Evolutionary conservation across 2,329 filamentous ascomycete species (phyloP).

Genomic region (Fusarium miscanthi): DNA sequence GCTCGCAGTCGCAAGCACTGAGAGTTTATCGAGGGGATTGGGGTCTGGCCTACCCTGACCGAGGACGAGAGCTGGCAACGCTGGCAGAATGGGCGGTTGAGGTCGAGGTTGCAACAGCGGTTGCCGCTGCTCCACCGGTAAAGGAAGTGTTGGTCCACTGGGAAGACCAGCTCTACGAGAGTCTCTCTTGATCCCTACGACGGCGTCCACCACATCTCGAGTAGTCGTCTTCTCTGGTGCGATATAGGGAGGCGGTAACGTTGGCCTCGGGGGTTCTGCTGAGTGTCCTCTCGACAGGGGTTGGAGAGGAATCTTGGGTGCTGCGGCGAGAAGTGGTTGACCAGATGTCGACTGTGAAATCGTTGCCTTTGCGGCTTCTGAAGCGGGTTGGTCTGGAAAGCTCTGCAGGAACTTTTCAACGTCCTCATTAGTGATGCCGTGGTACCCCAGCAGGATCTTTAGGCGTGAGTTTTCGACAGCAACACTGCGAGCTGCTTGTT

Average conservation of each 20-base stretch:
- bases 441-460: conserved; percentile 54
- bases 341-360: conserved; percentile 31
- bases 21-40: conserved; percentile 49
- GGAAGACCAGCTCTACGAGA: conserved; percentile 19
- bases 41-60: conserved; percentile 39
- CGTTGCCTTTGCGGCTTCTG: conserved; percentile 44
- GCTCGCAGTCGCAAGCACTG: conserved; percentile 54
- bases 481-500: conserved; percentile 62
- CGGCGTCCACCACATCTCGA: conserved; percentile 44
- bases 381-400: conserved; percentile 49
- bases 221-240: conserved; percentile 37
- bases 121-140: conserved; percentile 36
- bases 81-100: conserved; percentile 32
- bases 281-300: conserved; percentile 38
- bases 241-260: conserved; percentile 20
- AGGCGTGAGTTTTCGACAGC: conserved; percentile 61
- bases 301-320: conserved; percentile 38
- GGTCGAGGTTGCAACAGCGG: conserved; percentile 39
- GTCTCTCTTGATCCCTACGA: conserved; percentile 44
- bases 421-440: conserved; percentile 53
- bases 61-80: conserved; percentile 40
- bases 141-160: conserved; percentile 7
- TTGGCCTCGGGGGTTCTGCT: conserved; percentile 25
- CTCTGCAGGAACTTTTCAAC: conserved; percentile 55
- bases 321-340: conserved; percentile 12